phyloP scores from a whole-genome alignment of 805 yeast species.

The Ogataea minuta region DNA sequence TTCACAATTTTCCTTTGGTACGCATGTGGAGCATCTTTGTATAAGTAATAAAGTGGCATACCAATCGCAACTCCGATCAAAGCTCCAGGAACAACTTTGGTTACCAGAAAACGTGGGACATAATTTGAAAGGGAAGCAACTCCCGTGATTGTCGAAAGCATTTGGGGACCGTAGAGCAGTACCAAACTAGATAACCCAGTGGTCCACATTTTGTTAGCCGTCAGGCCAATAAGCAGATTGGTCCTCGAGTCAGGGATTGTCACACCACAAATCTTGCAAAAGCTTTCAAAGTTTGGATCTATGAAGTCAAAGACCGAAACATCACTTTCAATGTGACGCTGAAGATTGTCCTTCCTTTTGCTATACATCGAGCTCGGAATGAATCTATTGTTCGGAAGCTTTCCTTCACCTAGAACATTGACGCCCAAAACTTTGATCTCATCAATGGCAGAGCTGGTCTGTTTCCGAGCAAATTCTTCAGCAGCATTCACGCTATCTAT shows the following conservation, averaged over 20 bases:
- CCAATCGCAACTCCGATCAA: conserved; percentile 35
- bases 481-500: conserved; percentile 58
- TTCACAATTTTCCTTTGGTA: conserved; percentile 79
- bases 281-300: conserved; percentile 69
- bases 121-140: conserved; percentile 28
- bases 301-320: conserved; percentile 72
- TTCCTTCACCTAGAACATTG: conserved; percentile 60
- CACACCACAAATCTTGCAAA: conserved; percentile 36
- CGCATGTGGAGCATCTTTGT: conserved; percentile 84
- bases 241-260: conserved; percentile 41
- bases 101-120: conserved; percentile 26
- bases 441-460: conserved; percentile 60
- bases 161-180: conserved; percentile 29
- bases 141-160: conserved; percentile 32
- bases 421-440: conserved; percentile 63
- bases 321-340: conserved; percentile 55
- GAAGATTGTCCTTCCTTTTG: conserved; percentile 60
- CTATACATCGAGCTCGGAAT: conserved; percentile 81
- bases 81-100: conserved; percentile 34
- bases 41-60: conserved; percentile 45
- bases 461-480: conserved; percentile 65
- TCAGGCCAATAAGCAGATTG: conserved; percentile 19
- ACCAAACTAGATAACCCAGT: conserved; percentile 29
- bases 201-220: conserved; percentile 26
- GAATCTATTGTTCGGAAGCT: conserved; percentile 58